phyloP scores from a whole-genome alignment of 257 asterid genomes.

The Gentiana dahurica region DNA sequence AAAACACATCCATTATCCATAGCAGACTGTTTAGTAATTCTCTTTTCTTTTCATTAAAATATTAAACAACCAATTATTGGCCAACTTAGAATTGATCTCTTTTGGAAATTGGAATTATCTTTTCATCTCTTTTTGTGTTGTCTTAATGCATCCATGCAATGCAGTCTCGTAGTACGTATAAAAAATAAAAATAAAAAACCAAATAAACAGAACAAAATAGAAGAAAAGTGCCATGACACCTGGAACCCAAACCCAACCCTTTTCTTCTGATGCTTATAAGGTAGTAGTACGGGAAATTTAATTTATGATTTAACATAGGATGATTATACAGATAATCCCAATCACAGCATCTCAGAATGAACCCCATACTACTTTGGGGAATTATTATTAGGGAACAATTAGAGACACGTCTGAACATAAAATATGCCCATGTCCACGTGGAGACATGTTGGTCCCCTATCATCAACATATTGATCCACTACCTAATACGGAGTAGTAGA shows the following conservation, averaged over 20 bases:
- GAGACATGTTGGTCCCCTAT: conserved; percentile 40
- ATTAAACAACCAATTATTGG: too few relatives aligned
- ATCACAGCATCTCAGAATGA: too few relatives aligned
- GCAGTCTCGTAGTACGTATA: not conserved
- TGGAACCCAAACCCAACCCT: conserved; percentile 21
- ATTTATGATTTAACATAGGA: too few relatives aligned
- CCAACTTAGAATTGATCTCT: not conserved
- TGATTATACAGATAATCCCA: too few relatives aligned
- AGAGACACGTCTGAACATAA: conserved; percentile 23
- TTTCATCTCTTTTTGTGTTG: conserved; percentile 1
- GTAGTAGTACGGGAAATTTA: too few relatives aligned
- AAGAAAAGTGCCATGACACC: conserved; percentile 18
- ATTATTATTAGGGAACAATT: conserved; percentile 17
- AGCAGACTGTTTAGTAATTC: too few relatives aligned
- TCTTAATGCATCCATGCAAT: conserved; percentile 12
- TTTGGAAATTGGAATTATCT: not conserved
- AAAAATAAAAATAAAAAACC: conserved; percentile 15
- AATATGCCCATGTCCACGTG: conserved; percentile 7
- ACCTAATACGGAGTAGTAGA: not conserved
- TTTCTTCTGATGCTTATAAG: conserved; percentile 11
- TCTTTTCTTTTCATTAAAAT: too few relatives aligned
- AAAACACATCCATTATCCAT: too few relatives aligned
- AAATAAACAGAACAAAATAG: conserved; percentile 24
- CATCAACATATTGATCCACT: conserved; percentile 13
- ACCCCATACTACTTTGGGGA: not conserved